Evolutionary conservation across 441 rosid species (phyloP).

Genomic region (Gossypium gossypioides): DNA sequence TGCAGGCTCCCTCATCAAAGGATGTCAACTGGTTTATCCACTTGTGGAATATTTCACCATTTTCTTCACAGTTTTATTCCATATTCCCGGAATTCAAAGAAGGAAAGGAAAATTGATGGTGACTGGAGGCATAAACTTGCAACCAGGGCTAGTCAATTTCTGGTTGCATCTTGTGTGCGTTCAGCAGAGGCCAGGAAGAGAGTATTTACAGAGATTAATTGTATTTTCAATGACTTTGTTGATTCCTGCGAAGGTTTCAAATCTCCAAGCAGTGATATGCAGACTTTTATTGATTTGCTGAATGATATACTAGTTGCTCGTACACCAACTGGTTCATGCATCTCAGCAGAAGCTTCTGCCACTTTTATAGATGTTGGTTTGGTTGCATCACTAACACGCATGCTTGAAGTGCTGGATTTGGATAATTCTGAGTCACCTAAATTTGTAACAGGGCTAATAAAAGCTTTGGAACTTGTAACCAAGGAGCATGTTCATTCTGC

Average conservation of each 20-base stretch:
- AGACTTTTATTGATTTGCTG: constrained; percentile 64
- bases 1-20: constrained; percentile 50
- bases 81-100: constrained; percentile 48
- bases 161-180: constrained; percentile 89
- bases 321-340: constrained; percentile 73
- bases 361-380: constrained; percentile 87
- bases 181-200: constrained; percentile 91
- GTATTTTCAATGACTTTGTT: constrained; percentile 56
- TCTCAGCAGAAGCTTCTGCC: constrained; percentile 85
- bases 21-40: constrained; percentile 30
- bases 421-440: constrained; percentile 83
- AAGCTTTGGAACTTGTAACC: constrained; percentile 86
- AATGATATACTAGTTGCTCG: constrained; percentile 92
- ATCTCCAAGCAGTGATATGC: constrained; percentile 61
- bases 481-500: constrained; percentile 81
- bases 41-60: constrained; percentile 75
- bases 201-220: constrained; percentile 63
- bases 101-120: constrained; percentile 70
- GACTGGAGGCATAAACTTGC: constrained; percentile 92
- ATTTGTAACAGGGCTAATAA: constrained; percentile 71
- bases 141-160: constrained; percentile 68
- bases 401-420: constrained; percentile 86
- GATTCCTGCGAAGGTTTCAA: constrained; percentile 49
- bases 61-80: constrained; percentile 73
- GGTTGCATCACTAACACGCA: constrained; percentile 65